Percentiles rank a stretch among this genome's conserved stretches.
Evolutionary conservation across 768 basidiomycete species (phyloP).

Genomic region (Pholiota conissans): DNA sequence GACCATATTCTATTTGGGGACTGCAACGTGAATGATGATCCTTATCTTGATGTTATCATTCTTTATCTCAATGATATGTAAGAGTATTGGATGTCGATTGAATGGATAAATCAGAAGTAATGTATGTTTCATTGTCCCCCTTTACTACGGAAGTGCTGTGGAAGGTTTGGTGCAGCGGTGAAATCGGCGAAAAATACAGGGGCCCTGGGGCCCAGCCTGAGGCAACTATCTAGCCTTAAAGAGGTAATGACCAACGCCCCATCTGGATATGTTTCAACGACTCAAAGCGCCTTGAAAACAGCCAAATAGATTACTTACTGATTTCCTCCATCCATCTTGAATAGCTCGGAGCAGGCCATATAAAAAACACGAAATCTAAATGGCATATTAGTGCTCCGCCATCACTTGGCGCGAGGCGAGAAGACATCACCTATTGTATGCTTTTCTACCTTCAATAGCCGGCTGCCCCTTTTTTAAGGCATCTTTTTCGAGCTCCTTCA

Average conservation of each 20-base stretch:
- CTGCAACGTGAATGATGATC: background rate
- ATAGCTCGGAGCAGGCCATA: slow-evolving; percentile 70
- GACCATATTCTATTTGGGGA: background rate
- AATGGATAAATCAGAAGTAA: no score
- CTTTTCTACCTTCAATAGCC: slow-evolving; percentile 53
- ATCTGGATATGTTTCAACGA: slow-evolving; percentile 31
- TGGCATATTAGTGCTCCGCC: background rate
- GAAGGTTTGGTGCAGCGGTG: no score
- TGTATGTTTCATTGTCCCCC: background rate
- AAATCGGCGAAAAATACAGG: no score
- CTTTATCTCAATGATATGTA: background rate
- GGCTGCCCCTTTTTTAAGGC: slow-evolving; percentile 45
- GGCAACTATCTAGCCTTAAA: slow-evolving; percentile 44
- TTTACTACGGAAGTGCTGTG: no score
- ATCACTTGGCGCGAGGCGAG: no score
- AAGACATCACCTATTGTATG: slow-evolving; percentile 48
- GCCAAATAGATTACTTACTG: slow-evolving; percentile 42
- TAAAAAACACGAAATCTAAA: slow-evolving; percentile 68
- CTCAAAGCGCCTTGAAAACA: no score
- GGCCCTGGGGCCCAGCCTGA: no score
- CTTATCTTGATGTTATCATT: background rate
- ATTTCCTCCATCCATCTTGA: slow-evolving; percentile 59
- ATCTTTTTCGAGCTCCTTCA: slow-evolving; percentile 48
- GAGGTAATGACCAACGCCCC: slow-evolving; percentile 58
- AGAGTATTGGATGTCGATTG: background rate